Base-by-base conservation (phyloP, 2,329 filamentous ascomycete species). In the Fusarium sp. region DNA sequence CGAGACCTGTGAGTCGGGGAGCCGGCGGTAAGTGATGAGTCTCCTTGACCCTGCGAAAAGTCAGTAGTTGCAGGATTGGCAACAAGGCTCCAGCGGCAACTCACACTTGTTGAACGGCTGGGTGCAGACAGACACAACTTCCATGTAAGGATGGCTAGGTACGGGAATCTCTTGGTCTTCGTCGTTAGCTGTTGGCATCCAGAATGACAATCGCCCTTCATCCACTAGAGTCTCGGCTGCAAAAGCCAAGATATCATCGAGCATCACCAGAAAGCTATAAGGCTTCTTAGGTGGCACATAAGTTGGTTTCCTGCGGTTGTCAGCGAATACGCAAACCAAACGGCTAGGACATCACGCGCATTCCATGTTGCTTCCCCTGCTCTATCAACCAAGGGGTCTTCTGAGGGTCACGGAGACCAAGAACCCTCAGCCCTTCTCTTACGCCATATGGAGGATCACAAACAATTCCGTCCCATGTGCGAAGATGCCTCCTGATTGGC, bases 381-480 rank as follows among this genome's bases (percentile, higher is more conserved):
- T 92, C 89, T 35, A 93, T 85, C 3, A 93, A 85, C 77, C 86
- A 88, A 4, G 86, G 84, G 9, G 83, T 85, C 76, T 89, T 91
- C 59, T 86, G 86, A 1, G 89, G 88, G 75, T 96, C 91, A 70
- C 91, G 90, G 60, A 90, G 88, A 2, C 96, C 96, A 2, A 99
- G 86, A 5, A 99, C 95, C 77, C 93, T 93, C 67, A 98, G 82
- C 0, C 96, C 96, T 82, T 99, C 96, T 53, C 96, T 88, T 11
- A 99, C 95, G 6, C 96, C 96, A 79, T 99, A 99, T 0, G 96
- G 96, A 24, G 96, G 96, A 83, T 99, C 96, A 78, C 95, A 98
- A 12, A 98, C 87, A 66, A 99, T 97, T 8, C 94, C 95, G 81
- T 99, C 95, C 66, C 98, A 90, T 73, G 92, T 88, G 56, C 89